phyloP scores from a whole-genome alignment of 768 basidiomycete species.

The Collybiopsis confluens region DNA sequence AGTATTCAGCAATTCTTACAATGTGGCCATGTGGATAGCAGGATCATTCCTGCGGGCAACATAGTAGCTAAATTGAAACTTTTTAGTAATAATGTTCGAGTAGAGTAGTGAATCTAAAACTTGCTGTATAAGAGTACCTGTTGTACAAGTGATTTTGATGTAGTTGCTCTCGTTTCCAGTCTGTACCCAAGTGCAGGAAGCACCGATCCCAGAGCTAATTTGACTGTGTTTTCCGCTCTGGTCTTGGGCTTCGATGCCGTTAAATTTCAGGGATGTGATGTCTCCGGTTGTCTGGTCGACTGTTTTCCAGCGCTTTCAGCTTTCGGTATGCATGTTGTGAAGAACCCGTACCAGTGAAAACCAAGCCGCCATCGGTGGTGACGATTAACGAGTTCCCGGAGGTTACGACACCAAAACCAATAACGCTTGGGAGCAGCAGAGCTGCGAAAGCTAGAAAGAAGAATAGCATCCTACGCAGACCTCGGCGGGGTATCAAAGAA shows the following conservation, averaged over 20 bases:
- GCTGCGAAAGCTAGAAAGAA: background rate
- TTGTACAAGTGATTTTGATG: slow-evolving; percentile 31
- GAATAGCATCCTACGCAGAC: too few relatives aligned
- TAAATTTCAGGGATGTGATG: slow-evolving; percentile 31
- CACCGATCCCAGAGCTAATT: slow-evolving; percentile 28
- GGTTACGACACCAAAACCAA: slow-evolving; percentile 25
- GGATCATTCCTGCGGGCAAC: slow-evolving; percentile 30
- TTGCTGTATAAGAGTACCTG: slow-evolving; percentile 28
- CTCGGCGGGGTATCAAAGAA: too few relatives aligned
- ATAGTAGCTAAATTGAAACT: slow-evolving; percentile 25
- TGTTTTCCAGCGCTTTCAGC: too few relatives aligned
- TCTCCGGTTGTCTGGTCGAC: slow-evolving; percentile 29
- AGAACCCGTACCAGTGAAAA: slow-evolving; percentile 28
- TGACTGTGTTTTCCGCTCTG: slow-evolving; percentile 25
- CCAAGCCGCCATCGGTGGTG: slow-evolving; percentile 26
- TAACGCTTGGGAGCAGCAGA: slow-evolving; percentile 4
- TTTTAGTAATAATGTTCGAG: background rate
- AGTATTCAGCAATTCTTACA: slow-evolving; percentile 16
- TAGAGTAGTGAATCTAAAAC: background rate
- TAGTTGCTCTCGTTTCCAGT: slow-evolving; percentile 30
- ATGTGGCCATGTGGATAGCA: slow-evolving; percentile 35
- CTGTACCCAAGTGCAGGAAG: slow-evolving; percentile 23
- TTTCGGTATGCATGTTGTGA: too few relatives aligned
- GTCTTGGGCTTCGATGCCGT: slow-evolving; percentile 30
- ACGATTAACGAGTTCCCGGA: slow-evolving; percentile 27